phyloP scores from a whole-genome alignment of 179 eudicot species.

The Amaranthus tricolor region DNA sequence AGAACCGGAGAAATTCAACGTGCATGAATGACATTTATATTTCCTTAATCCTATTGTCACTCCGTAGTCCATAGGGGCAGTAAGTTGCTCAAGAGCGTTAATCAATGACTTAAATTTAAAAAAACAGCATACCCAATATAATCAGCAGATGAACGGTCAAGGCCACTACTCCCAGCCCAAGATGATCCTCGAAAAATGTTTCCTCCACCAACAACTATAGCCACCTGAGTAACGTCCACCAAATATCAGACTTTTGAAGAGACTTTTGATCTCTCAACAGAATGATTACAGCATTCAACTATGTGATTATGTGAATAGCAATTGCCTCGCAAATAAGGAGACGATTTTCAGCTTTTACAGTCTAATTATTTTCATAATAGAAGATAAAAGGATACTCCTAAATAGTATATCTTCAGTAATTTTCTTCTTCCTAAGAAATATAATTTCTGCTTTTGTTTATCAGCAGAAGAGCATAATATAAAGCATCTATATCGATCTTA shows the following conservation, averaged over 20 bases:
- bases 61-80: too few species aligned
- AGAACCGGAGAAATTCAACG: not conserved
- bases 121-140: conserved; percentile 67
- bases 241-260: conserved; percentile 4
- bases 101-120: not conserved
- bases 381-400: not conserved
- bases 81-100: conserved; percentile 3
- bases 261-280: not conserved
- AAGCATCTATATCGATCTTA: not conserved
- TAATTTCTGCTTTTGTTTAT: not conserved
- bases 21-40: not conserved
- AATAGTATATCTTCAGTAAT: not conserved
- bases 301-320: not conserved
- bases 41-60: too few species aligned
- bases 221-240: conserved; percentile 55
- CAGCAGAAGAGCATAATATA: conserved; percentile 4
- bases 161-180: conserved; percentile 97
- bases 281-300: not conserved
- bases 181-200: conserved; percentile 93
- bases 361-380: not conserved
- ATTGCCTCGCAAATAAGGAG: not conserved
- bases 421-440: not conserved
- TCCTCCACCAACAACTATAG: conserved; percentile 97
- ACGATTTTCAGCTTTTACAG: not conserved
- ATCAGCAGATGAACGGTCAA: conserved; percentile 96